A percentile compares a stretch with the other conserved stretches of the same genome.
phyloP scores from a whole-genome alignment of 257 asterid species.

The Gynochthodes officinalis region DNA sequence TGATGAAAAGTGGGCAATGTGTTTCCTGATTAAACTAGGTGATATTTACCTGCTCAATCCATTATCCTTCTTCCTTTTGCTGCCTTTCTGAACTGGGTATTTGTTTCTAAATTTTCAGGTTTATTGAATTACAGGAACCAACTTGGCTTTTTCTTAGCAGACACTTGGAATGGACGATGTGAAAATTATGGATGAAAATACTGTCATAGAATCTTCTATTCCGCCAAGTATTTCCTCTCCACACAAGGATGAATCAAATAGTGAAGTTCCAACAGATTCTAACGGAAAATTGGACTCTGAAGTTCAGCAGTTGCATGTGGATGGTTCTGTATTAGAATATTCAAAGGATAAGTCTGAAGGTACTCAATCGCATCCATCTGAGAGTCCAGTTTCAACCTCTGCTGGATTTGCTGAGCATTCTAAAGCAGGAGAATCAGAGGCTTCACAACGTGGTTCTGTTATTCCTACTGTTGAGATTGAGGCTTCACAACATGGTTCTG shows the following conservation, averaged over 20 bases:
- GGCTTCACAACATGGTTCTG: too few relatives aligned
- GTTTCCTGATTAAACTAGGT: not conserved
- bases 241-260: constrained; percentile 35
- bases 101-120: not conserved
- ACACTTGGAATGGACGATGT: constrained; percentile 59
- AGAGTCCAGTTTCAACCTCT: constrained; percentile 22
- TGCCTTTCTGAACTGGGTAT: not conserved
- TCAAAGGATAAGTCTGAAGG: constrained; percentile 9
- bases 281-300: constrained; percentile 25
- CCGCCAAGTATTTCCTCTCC: constrained; percentile 32
- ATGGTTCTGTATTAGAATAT: constrained; percentile 22
- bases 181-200: constrained; percentile 31
- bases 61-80: not conserved
- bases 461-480: too few relatives aligned
- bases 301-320: constrained; percentile 5
- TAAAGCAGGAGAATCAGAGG: constrained; percentile 23
- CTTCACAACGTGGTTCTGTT: too few relatives aligned
- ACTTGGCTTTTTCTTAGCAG: constrained; percentile 23
- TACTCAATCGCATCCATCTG: constrained; percentile 5
- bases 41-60: not conserved
- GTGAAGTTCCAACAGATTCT: constrained; percentile 29
- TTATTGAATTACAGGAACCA: constrained; percentile 21
- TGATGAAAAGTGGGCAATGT: not conserved
- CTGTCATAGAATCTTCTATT: constrained; percentile 39
- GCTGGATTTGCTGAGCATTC: constrained; percentile 19